Conservation (phyloP, 2,329 filamentous ascomycete genomes). For the Colletotrichum higginsianum region DNA sequence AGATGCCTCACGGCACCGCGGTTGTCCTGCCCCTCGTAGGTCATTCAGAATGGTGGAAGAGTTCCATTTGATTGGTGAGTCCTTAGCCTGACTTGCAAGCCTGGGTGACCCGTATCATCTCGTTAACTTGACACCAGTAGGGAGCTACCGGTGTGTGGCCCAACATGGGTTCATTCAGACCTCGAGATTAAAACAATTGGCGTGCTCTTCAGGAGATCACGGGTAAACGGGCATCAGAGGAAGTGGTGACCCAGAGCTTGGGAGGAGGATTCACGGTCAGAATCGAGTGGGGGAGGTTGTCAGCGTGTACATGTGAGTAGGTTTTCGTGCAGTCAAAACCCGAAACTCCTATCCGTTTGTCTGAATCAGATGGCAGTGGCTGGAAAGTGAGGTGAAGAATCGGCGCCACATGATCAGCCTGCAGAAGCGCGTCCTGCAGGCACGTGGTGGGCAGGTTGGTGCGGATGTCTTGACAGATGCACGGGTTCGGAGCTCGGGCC, state of each 20-base stretch:
- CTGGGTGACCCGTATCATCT: neutral
- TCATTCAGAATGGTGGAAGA: neutral
- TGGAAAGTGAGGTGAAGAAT: slow-evolving; percentile 12
- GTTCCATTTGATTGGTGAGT: neutral
- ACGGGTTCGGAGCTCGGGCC: slow-evolving; percentile 18
- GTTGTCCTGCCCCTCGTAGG: too few species aligned
- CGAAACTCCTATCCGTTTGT: neutral
- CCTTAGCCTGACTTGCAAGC: neutral
- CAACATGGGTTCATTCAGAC: neutral
- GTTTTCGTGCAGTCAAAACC: neutral
- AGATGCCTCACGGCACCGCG: neutral
- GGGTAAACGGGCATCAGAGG: neutral
- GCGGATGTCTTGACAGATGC: slow-evolving; percentile 15
- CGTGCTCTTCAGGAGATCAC: neutral
- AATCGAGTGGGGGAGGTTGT: neutral
- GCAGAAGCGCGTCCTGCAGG: slow-evolving; percentile 10
- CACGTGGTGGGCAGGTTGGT: slow-evolving; percentile 16
- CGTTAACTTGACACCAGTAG: neutral
- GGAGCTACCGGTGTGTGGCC: too few species aligned
- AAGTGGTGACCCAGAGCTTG: neutral
- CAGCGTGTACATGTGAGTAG: neutral
- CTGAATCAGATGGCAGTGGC: neutral
- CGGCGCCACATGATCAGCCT: slow-evolving; percentile 15
- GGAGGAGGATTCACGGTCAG: neutral
- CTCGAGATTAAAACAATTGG: too few species aligned